Base-by-base conservation (phyloP, 1,284 basidiomycete species). In the Trichosporon coremiiforme region DNA sequence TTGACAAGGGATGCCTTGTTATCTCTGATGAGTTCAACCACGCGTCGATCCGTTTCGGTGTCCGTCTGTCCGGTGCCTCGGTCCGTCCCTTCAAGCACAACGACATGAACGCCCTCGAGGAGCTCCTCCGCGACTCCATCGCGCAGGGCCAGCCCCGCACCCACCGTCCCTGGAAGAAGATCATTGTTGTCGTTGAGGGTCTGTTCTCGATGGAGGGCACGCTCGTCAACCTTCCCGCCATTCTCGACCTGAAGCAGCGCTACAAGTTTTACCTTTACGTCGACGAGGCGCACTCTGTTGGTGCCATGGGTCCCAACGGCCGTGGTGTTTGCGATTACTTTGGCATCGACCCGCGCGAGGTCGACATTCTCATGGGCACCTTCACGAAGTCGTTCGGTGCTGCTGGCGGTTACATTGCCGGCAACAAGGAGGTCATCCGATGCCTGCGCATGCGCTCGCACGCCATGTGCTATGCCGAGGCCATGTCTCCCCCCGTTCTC, bases 321-420 rank as follows among this genome's bases (percentile, higher is more conserved):
- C 92, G 96, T 62, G 96, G 96, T 74, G 93, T 99, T 4, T 90
- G 90, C 71, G 95, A 99, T 82, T 99, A 98, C 86, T 99, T 96
- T 82, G 90, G 89, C 69, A 85, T 98, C 72, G 86, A 93, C 77
- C 94, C 95, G 2, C 86, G 87, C 10, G 87, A 87, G 41, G 87
- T 98, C 71, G 96, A 99, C 81, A 88, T 99, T 74, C 88, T 98
- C 74, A 99, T 99, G 96, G 96, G 96, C 69, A 99, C 96, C 0
- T 97, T 99, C 82, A 99, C 96, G 47, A 99, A 99, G 84, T 98
- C 95, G 0, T 99, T 99, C 79, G 97, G 96, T 70, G 95, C 96
- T 1, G 92, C 95, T 0, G 96, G 96, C 68, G 96, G 96, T 15
- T 98, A 99, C 85, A 90, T 99, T 75, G 88, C 94, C 3, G 96